Conservation (phyloP, 2,329 filamentous ascomycete species). For the Cladobotryum mycophilum region DNA sequence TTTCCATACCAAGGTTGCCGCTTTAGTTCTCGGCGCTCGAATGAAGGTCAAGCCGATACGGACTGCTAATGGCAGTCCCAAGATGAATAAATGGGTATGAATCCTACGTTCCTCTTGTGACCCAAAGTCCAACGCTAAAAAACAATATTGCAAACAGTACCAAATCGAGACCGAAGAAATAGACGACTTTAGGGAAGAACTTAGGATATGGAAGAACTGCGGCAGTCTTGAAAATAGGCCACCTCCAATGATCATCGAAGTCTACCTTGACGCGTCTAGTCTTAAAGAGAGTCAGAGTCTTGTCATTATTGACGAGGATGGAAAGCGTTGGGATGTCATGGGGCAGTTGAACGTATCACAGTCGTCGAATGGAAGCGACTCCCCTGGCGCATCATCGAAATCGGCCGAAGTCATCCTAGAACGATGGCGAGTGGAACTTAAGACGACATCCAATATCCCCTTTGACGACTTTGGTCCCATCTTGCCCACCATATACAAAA, state of each 20-base stretch:
- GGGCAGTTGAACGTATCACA: slow-evolving; percentile 68
- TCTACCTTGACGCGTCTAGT: slow-evolving; percentile 74
- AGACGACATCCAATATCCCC: slow-evolving; percentile 42
- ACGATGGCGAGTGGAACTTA: slow-evolving; percentile 82
- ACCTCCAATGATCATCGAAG: slow-evolving; percentile 81
- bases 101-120: not conserved
- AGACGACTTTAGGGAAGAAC: slow-evolving; percentile 75
- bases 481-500: slow-evolving; percentile 91
- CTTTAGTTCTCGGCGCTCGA: slow-evolving; percentile 76
- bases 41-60: slow-evolving; percentile 57
- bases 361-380: slow-evolving; percentile 43
- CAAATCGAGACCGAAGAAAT: slow-evolving; percentile 93
- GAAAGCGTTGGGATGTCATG: slow-evolving; percentile 87
- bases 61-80: slow-evolving; percentile 39
- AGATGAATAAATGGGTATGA: slow-evolving; percentile 81
- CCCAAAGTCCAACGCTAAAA: not conserved
- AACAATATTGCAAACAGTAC: slow-evolving; percentile 63
- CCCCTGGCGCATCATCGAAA: slow-evolving; percentile 35
- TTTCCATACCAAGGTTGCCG: slow-evolving; percentile 81
- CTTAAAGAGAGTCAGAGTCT: slow-evolving; percentile 80
- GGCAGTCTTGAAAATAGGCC: slow-evolving; percentile 72
- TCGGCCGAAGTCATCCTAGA: slow-evolving; percentile 77
- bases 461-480: slow-evolving; percentile 54
- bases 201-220: slow-evolving; percentile 74
- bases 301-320: slow-evolving; percentile 79